Percentiles rank a stretch among this genome's conserved stretches.
Evolutionary conservation across 2,329 filamentous ascomycete genomes (phyloP).

Genomic region (Lasiodiplodia sp.): DNA sequence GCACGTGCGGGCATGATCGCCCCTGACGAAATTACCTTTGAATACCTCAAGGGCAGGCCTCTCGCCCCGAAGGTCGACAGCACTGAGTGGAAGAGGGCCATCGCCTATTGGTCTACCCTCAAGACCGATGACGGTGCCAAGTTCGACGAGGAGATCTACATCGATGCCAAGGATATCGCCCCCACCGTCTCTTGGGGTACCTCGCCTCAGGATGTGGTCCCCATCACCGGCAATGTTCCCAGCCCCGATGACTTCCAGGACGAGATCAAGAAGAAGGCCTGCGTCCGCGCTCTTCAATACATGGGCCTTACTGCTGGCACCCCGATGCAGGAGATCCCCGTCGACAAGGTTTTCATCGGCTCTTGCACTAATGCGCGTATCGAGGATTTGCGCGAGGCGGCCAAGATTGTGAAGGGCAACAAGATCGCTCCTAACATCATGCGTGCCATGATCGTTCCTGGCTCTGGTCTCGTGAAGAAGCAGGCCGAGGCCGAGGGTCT

Average conservation of each 20-base stretch:
- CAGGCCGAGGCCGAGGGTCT: conserved; percentile 91
- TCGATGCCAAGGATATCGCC: conserved; percentile 90
- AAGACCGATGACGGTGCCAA: conserved; percentile 87
- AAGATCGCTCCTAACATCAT: conserved; percentile 89
- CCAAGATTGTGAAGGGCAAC: conserved; percentile 83
- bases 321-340: conserved; percentile 85
- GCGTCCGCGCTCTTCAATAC: conserved; percentile 86
- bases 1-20: conserved; percentile 97
- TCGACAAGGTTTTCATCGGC: conserved; percentile 98
- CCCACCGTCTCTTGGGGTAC: conserved; percentile 98
- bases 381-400: conserved; percentile 89
- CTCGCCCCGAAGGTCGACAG: conserved; percentile 85
- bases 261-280: conserved; percentile 79
- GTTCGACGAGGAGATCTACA: conserved; percentile 87
- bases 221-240: conserved; percentile 90
- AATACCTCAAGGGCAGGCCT: conserved; percentile 91
- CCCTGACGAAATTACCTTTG: conserved; percentile 90
- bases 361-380: conserved; percentile 98
- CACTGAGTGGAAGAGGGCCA: conserved; percentile 87
- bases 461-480: conserved; percentile 91
- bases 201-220: conserved; percentile 93
- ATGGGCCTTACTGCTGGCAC: conserved; percentile 92
- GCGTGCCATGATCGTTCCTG: conserved; percentile 94
- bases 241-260: conserved; percentile 86
- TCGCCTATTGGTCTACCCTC: conserved; percentile 85